A percentile compares a stretch with the other conserved stretches of the same genome.
Evolutionary conservation across 2,329 filamentous ascomycete genomes (phyloP).

Genomic region (Fusarium haematococcum): DNA sequence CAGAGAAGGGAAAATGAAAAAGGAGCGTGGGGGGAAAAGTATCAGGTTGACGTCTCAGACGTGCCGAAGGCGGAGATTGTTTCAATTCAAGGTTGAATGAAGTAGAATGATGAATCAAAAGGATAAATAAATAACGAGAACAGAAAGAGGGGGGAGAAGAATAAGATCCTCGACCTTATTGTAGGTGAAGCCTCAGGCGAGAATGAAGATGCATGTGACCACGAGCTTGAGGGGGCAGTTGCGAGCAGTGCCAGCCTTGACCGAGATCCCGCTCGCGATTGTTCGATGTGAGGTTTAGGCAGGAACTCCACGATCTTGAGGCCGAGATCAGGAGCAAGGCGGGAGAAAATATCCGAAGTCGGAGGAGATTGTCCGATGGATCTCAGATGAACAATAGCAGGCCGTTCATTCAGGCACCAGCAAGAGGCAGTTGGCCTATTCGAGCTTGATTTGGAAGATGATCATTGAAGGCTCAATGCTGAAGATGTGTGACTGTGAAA

Average conservation of each 20-base stretch:
- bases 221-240: conserved; percentile 35
- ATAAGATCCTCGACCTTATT: conserved; percentile 16
- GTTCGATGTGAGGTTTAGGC: neutral
- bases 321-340: neutral
- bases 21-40: conserved; percentile 30
- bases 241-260: conserved; percentile 25
- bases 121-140: conserved; percentile 31
- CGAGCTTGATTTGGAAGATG: neutral
- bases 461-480: neutral
- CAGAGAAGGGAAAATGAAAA: conserved; percentile 24
- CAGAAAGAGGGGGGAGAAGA: conserved; percentile 14
- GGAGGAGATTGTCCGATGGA: conserved; percentile 23
- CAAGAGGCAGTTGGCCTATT: neutral
- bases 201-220: conserved; percentile 33
- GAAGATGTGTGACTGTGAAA: neutral
- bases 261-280: conserved; percentile 1
- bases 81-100: conserved; percentile 32
- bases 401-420: conserved; percentile 13
- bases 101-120: conserved; percentile 31
- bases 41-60: conserved; percentile 25
- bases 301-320: neutral
- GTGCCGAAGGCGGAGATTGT: conserved; percentile 33
- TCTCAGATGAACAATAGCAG: conserved; percentile 7
- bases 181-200: conserved; percentile 35
- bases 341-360: neutral